Evolutionary conservation across 305 asterid genomes (phyloP), one percentile per base, ranked within the genome.

Genomic region (Solanum hybrid): DNA sequence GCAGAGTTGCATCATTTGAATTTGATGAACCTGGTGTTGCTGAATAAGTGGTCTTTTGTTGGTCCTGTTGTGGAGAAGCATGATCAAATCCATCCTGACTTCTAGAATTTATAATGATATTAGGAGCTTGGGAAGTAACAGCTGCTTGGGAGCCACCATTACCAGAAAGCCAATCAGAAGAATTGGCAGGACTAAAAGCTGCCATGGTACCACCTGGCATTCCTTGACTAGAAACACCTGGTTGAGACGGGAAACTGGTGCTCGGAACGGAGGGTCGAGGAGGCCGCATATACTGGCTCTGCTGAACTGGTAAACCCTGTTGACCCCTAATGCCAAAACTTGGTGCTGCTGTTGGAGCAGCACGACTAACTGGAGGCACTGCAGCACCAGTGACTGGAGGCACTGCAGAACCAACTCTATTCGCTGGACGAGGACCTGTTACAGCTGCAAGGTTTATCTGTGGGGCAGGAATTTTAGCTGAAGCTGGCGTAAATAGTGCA

Each of bases 381-480:
- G 91, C 81, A 32, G 51, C 87, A 91, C 88, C 93, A 89, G 34
- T 73, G 10, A 78, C 38, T 32, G 82, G 89, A 15, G 45, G 90
- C n/a, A 77, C 85, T 84, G 87, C 80, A 78, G 71, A 36, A 91
- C 89, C 93, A 87, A 93, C 88, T 60, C 89, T 90, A 45, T 89
- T 87, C 76, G 90, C 94, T 91, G 94, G 87, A 85, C 91, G 98
- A 88, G 93, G 93, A 89, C 92, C 93, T 31, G 91, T 85, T 35
- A 88, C 42, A 87, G 93, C 91, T 90, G 92, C 93, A 81, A 93
- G 90, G 88, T 92, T 94, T 93, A 96, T 94, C 94, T 93, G 94
- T 76, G 98, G 98, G 90, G 98, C 93, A 88, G 98, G 98, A 90
- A 95, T 96, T 94, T 94, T 93, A 90, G 97, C 92, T 69, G 98